phyloP scores from a whole-genome alignment of 2,329 filamentous ascomycete genomes.

The Biscogniauxia sp. region DNA sequence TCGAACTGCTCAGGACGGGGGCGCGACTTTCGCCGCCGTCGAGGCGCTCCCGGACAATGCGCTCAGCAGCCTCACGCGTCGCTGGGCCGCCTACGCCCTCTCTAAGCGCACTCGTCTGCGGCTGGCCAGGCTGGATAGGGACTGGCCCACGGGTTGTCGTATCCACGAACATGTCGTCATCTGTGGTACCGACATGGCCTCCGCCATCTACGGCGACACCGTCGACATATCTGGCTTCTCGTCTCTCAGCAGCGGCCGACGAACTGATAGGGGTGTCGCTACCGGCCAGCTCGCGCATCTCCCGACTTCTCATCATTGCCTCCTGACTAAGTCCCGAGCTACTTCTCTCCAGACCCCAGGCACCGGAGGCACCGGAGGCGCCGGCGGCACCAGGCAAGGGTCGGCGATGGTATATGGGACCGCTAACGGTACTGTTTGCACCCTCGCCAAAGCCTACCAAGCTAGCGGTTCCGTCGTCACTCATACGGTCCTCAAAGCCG shows the following conservation, averaged over 20 bases:
- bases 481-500: constrained; percentile 69
- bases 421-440: constrained; percentile 79
- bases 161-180: constrained; percentile 59
- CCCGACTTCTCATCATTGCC: constrained; percentile 30
- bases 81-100: constrained; percentile 32
- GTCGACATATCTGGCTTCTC: constrained; percentile 65
- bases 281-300: constrained; percentile 32
- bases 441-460: constrained; percentile 92
- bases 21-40: constrained; percentile 47
- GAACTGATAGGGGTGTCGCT: constrained; percentile 45
- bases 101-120: constrained; percentile 36
- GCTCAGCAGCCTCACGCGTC: constrained; percentile 58
- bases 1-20: constrained; percentile 42
- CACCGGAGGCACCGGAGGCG: constrained; percentile 22
- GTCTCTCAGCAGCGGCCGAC: constrained; percentile 48
- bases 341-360: constrained; percentile 49
- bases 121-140: constrained; percentile 38
- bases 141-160: constrained; percentile 61
- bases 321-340: constrained; percentile 52
- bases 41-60: constrained; percentile 60
- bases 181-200: constrained; percentile 34
- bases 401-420: constrained; percentile 65
- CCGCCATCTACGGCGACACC: constrained; percentile 60
- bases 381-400: constrained; percentile 40
- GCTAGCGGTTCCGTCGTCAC: constrained; percentile 78